Evolutionary conservation across 208 protist species (phyloP).

Genomic region (Crithidia expoeki): DNA sequence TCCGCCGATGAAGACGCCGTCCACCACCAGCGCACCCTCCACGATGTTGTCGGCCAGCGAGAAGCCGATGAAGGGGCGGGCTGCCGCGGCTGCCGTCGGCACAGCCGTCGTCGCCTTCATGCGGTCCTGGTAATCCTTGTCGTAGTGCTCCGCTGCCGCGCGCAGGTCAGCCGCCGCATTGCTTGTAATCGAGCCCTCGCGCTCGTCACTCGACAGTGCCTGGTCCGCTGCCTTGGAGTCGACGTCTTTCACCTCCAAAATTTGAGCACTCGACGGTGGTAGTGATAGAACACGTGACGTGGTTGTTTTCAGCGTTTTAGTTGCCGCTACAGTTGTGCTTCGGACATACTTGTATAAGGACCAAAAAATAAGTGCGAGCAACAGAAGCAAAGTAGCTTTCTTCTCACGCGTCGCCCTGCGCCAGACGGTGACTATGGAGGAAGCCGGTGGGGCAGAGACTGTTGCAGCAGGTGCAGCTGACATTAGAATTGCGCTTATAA

Average conservation of each 20-base stretch:
- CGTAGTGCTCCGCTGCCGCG: constrained; percentile 31
- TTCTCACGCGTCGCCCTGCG: too few species aligned
- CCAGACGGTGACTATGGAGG: too few species aligned
- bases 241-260: constrained; percentile 8
- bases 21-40: constrained; percentile 37
- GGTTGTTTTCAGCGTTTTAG: too few species aligned
- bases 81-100: constrained; percentile 11
- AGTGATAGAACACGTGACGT: too few species aligned
- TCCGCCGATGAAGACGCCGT: constrained; percentile 47
- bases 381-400: too few species aligned
- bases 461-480: too few species aligned
- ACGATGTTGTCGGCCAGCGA: constrained; percentile 54
- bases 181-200: constrained; percentile 15
- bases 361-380: too few species aligned
- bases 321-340: too few species aligned
- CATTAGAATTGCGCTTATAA: too few species aligned
- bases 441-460: too few species aligned
- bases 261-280: too few species aligned
- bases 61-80: constrained; percentile 53
- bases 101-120: constrained; percentile 29
- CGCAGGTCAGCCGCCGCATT: constrained; percentile 20
- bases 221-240: background rate
- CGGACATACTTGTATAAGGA: too few species aligned
- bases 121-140: constrained; percentile 22
- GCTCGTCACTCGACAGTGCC: constrained; percentile 8